Percentiles rank a stretch among this genome's conserved stretches.
phyloP scores from a whole-genome alignment of 805 yeast genomes.

The Myxozyma udenii region DNA sequence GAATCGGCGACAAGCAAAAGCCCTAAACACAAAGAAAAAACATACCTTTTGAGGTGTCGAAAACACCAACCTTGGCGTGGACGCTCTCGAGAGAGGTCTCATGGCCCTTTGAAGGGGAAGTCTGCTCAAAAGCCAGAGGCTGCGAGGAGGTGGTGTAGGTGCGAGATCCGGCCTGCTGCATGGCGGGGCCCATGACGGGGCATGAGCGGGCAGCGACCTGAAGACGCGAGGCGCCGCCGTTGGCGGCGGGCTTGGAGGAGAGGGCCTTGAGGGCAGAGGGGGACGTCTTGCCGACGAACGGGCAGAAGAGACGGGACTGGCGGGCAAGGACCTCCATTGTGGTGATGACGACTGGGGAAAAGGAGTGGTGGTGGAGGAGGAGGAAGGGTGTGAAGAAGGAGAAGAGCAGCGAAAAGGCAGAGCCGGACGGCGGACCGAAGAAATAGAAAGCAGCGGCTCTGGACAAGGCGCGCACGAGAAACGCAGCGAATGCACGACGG shows the following conservation, averaged over 20 bases:
- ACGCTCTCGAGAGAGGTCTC: slow-evolving; percentile 31
- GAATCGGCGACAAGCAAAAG: not conserved
- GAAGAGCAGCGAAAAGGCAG: not conserved
- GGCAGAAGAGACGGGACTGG: slow-evolving; percentile 76
- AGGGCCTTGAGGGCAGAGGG: slow-evolving; percentile 58
- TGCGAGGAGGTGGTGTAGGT: slow-evolving; percentile 26
- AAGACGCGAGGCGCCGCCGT: slow-evolving; percentile 16
- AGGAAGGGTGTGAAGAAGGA: not conserved
- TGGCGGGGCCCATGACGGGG: slow-evolving; percentile 88
- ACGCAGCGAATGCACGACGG: too few species aligned
- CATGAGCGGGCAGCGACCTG: slow-evolving; percentile 65
- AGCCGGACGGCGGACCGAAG: not conserved
- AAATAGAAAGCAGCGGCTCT: not conserved
- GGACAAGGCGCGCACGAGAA: too few species aligned
- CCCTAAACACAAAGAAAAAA: not conserved
- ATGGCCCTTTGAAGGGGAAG: slow-evolving; percentile 25
- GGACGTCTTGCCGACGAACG: slow-evolving; percentile 65
- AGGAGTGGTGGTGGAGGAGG: not conserved
- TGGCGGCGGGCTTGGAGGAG: slow-evolving; percentile 38
- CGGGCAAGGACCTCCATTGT: slow-evolving; percentile 76
- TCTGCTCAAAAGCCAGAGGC: slow-evolving; percentile 25
- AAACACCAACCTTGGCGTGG: slow-evolving; percentile 33
- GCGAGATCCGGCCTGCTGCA: slow-evolving; percentile 38
- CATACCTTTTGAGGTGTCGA: slow-evolving; percentile 33
- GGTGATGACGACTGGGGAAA: not conserved